Evolutionary conservation across 768 basidiomycete genomes (phyloP), one percentile per base, ranked within the genome.

Genomic region (Saitozyma podzolica): DNA sequence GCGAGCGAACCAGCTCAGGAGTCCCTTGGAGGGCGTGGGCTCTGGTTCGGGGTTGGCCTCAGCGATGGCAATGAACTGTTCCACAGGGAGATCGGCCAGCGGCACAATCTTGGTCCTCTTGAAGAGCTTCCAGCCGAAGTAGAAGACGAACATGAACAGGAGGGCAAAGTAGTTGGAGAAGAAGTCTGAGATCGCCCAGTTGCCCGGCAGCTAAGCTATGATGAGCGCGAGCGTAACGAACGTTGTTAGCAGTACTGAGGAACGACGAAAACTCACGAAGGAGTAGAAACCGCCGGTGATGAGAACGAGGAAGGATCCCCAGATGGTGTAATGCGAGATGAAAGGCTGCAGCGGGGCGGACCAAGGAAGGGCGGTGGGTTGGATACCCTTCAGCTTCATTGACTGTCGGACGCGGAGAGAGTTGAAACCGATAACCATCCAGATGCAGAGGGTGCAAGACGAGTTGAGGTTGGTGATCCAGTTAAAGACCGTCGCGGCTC

Each of bases 71-170:
- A 67, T 64, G 55, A 67, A 67, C 41, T 56, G 58, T 9, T 20
- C 52, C 10, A 68, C 50, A 4, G 63, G 67, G 9, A 74, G 65
- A 40, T 73, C 68, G 11, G 48, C 54, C 9, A 73, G 50, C 19
- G 54, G 61, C 43, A 75, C 66, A 51, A 73, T 64, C 29, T 59
- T 62, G 54, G 75, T 72, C 42, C 61, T 63, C 54, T 69, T 70
- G 61, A 65, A 56, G 50, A 80, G 9, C 70, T 80, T 80, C 70
- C 72, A 80, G 42, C 63, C 68, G 40, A 77, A 37, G 68, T 69
- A 75, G 42, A 65, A 51, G 13, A 60, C 62, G 37, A 67, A 42
- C 58, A 61, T 58, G 56, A 61, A 56, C 6, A 58, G 47, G 54
- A 66, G 13, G 16, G 57, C 40, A 47, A 66, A 63, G 51, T 69